Evolutionary conservation across 1,139 yeast species (phyloP), one percentile per base, ranked within the genome.

Genomic region (Suhomyces bribrorum): DNA sequence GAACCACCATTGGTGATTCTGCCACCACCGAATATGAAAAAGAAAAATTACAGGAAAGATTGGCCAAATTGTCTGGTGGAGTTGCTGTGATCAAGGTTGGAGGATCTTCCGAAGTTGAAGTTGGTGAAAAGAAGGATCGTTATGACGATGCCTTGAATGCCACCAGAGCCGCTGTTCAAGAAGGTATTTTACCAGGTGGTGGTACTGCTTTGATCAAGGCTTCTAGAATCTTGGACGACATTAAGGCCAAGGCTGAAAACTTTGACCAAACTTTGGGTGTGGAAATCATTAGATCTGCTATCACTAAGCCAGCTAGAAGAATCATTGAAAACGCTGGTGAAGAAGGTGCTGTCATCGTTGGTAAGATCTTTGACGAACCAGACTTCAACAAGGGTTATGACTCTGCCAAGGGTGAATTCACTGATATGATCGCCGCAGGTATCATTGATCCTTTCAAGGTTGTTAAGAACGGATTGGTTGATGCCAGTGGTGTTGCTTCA

Each of bases 111-210:
- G 99, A 92, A 73, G 89, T 92, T 54, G 99, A 92, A 75, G 99
- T 92, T 53, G 95, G 97, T 62, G 99, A 92, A 77, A 94, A 92
- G 96, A 92, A 92, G 77, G 99, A 92, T 68, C 89, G 99, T 75
- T 94, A 90, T 63, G 98, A 94, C 58, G 99, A 92, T 74, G 98
- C 99, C 34, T 80, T 92, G 62, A 92, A 94, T 66, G 98, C 99
- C 44, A 94, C 98, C 43, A 89, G 98, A 75, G 98, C 99, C 53
- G 99, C 99, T 49, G 98, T 92, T 49, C 95, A 92, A 73, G 98
- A 92, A 71, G 99, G 99, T 75, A 92, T 94, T 62, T 79, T 92
- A 56, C 98, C 98, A 64, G 99, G 99, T 75, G 99, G 98, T 68
- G 99, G 99, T 75, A 92, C 97, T 54, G 98, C 98, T 50, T 80